A percentile compares a stretch with the other conserved stretches of the same genome.
phyloP scores from a whole-genome alignment of 2,329 filamentous ascomycete genomes.

The Cladosporium velox region DNA sequence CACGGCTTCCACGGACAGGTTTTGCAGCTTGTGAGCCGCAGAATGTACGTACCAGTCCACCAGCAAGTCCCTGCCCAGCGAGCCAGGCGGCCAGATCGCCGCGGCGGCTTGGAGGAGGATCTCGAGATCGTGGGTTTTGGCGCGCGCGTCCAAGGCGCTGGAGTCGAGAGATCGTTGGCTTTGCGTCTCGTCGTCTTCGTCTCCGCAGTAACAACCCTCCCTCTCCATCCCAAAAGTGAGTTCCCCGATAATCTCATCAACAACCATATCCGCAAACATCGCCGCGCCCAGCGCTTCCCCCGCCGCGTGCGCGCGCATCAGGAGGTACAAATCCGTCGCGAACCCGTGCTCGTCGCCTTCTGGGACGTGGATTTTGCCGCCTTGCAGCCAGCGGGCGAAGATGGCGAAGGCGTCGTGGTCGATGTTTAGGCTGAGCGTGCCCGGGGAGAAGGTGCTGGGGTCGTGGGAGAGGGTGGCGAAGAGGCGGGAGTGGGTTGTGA shows the following conservation, averaged over 20 bases:
- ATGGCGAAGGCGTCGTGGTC: constrained; percentile 18
- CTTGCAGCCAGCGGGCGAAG: constrained; percentile 14
- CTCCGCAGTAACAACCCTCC: not conserved
- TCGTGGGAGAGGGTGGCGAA: constrained; percentile 15
- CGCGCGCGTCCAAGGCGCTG: not conserved
- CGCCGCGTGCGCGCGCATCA: constrained; percentile 15
- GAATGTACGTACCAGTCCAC: constrained; percentile 18
- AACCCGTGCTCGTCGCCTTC: constrained; percentile 14
- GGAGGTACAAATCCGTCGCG: constrained; percentile 12
- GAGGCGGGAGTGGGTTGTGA: constrained; percentile 7
- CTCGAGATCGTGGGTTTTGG: constrained; percentile 2
- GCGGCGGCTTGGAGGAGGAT: constrained; percentile 8
- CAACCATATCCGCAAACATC: constrained; percentile 11
- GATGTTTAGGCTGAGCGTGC: not conserved
- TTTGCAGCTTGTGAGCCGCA: not conserved
- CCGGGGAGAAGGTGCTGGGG: not conserved
- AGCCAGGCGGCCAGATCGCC: constrained; percentile 14
- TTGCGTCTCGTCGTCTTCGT: not conserved
- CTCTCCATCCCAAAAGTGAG: not conserved
- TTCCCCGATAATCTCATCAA: constrained; percentile 14
- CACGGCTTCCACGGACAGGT: constrained; percentile 1
- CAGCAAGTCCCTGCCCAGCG: constrained; percentile 6
- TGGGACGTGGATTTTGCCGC: constrained; percentile 6
- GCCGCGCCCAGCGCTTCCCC: constrained; percentile 12
- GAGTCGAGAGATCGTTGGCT: not conserved